Evolutionary conservation across 768 basidiomycete species (phyloP).

Genomic region (Tulasnella sp.): DNA sequence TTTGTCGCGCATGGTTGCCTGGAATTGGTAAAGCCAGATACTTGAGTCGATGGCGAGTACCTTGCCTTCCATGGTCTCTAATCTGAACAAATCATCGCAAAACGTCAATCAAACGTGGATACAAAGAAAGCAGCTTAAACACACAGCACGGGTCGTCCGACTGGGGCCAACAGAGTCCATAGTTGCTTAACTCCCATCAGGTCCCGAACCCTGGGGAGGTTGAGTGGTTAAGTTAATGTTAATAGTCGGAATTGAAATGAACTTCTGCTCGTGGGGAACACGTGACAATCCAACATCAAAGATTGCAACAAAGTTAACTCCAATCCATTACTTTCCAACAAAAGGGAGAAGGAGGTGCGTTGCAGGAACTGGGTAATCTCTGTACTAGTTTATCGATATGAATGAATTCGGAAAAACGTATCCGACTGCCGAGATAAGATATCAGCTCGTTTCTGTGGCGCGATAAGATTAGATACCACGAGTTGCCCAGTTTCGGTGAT

Average conservation of each 20-base stretch:
- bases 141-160: conserved; percentile 85
- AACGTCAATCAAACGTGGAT: neutral
- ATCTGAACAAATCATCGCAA: conserved; percentile 31
- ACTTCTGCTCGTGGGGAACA: neutral
- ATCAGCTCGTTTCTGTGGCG: too few species aligned
- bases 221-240: neutral
- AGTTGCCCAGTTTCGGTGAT: too few species aligned
- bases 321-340: too few species aligned
- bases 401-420: too few species aligned
- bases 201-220: neutral
- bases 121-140: conserved; percentile 21
- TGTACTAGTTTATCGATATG: too few species aligned
- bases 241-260: neutral
- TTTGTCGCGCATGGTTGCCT: conserved; percentile 97
- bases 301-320: too few species aligned
- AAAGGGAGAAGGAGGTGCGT: too few species aligned
- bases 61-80: conserved; percentile 93
- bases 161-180: conserved; percentile 86
- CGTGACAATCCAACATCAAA: too few species aligned
- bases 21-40: conserved; percentile 99
- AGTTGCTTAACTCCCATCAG: conserved; percentile 93
- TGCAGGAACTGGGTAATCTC: too few species aligned
- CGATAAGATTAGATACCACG: too few species aligned
- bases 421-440: too few species aligned
- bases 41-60: conserved; percentile 94